A percentile compares a stretch with the other conserved stretches of the same genome.
Evolutionary conservation across 805 yeast species (phyloP).

Genomic region (Myxozyma mucilagina): DNA sequence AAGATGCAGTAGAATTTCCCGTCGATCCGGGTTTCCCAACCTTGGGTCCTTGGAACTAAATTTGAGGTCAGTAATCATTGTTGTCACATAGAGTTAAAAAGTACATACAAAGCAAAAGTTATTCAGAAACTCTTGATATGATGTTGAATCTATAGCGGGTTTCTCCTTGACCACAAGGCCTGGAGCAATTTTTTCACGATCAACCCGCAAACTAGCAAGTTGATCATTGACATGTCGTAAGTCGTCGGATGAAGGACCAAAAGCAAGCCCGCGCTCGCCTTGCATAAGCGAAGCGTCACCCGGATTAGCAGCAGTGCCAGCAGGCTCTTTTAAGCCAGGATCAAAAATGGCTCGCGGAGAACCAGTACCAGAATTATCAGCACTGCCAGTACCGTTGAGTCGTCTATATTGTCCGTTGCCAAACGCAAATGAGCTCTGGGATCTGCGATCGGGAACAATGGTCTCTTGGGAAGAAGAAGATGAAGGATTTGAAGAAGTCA

Average conservation of each 20-base stretch:
- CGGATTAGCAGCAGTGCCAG: neutral
- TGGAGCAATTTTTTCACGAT: constrained; percentile 6
- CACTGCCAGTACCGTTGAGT: constrained; percentile 1
- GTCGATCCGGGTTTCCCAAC: neutral
- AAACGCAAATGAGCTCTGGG: constrained; percentile 5
- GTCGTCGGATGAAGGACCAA: constrained; percentile 29
- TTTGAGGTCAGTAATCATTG: neutral
- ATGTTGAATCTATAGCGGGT: constrained; percentile 40
- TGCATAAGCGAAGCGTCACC: neutral
- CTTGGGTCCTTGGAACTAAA: constrained; percentile 21
- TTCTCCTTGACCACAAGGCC: constrained; percentile 14
- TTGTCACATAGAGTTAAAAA: neutral
- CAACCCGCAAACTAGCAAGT: constrained; percentile 21
- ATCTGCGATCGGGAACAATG: neutral
- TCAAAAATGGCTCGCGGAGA: neutral
- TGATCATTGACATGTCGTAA: constrained; percentile 27
- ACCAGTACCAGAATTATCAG: neutral
- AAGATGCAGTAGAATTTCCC: neutral
- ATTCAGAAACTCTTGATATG: constrained; percentile 44
- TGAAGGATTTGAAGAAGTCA: neutral
- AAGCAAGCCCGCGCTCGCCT: neutral
- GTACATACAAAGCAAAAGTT: constrained; percentile 43
- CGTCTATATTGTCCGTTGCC: constrained; percentile 2
- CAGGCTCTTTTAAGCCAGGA: constrained; percentile 1
- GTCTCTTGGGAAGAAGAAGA: constrained; percentile 1